Evolutionary conservation across 2,329 filamentous ascomycete genomes (phyloP).

Genomic region (Aspergillus eucalypticola): DNA sequence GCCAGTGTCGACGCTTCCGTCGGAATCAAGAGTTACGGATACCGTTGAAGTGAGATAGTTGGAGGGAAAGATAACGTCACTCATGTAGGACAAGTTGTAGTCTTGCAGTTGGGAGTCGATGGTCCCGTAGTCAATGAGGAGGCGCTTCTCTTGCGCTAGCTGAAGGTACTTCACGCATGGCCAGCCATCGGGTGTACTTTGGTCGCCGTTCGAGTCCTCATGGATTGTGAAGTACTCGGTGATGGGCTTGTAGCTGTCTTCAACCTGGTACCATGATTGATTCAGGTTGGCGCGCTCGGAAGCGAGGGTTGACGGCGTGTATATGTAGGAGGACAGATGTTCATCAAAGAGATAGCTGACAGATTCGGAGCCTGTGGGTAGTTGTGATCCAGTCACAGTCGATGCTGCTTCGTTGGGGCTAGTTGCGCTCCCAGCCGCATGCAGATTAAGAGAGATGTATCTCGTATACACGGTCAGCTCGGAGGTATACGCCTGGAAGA

Average conservation of each 20-base stretch:
- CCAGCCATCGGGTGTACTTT: conserved; percentile 62
- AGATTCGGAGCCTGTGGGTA: conserved; percentile 49
- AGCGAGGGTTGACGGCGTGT: conserved; percentile 53
- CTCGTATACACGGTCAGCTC: conserved; percentile 57
- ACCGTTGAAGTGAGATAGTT: conserved; percentile 46
- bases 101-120: conserved; percentile 58
- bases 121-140: conserved; percentile 58
- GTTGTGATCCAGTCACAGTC: conserved; percentile 39
- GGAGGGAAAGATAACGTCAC: conserved; percentile 52
- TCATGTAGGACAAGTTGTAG: conserved; percentile 59
- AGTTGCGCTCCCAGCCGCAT: conserved; percentile 52
- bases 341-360: conserved; percentile 52
- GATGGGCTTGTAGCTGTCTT: conserved; percentile 47
- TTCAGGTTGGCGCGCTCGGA: conserved; percentile 60
- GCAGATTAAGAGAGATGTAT: conserved; percentile 60
- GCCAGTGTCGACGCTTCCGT: conserved; percentile 50
- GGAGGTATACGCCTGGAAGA: conserved; percentile 55
- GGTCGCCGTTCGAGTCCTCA: conserved; percentile 34
- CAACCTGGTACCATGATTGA: conserved; percentile 56
- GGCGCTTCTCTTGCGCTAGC: conserved; percentile 53
- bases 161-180: conserved; percentile 62
- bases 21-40: conserved; percentile 34
- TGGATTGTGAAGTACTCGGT: conserved; percentile 55
- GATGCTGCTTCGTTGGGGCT: conserved; percentile 46
- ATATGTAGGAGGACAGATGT: conserved; percentile 54